Conservation (phyloP, 129 eudicot species). For the Rutidosis leptorrhynchoides region DNA sequence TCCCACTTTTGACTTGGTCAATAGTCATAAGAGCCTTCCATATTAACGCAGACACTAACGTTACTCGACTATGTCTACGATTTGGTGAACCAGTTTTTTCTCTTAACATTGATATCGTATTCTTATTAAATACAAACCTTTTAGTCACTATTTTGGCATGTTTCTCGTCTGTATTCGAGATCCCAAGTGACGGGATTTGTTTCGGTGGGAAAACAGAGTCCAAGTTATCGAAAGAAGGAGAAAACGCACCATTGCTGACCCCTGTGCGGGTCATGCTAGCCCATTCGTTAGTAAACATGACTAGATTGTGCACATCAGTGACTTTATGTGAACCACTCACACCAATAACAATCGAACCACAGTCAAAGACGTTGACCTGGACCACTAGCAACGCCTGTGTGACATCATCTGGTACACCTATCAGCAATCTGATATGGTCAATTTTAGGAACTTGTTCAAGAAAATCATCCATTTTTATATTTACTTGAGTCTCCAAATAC, state of each 20-base stretch:
- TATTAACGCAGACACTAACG: conserved; percentile 26
- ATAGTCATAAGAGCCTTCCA: conserved; percentile 29
- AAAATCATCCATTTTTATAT: conserved; percentile 27
- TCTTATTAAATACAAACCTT: conserved; percentile 24
- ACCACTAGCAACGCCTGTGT: conserved; percentile 27
- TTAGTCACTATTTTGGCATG: conserved; percentile 6
- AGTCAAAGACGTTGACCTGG: conserved; percentile 42
- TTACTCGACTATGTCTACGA: conserved; percentile 25
- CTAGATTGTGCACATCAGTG: conserved; percentile 33
- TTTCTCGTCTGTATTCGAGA: not conserved
- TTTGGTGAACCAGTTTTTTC: conserved; percentile 13
- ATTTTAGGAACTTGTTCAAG: conserved; percentile 15
- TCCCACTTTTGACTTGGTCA: conserved; percentile 20
- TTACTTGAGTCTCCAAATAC: conserved; percentile 35
- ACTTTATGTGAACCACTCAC: conserved; percentile 43
- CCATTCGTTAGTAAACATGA: conserved; percentile 36
- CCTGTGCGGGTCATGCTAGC: conserved; percentile 23
- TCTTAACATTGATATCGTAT: conserved; percentile 25
- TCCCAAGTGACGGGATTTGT: not conserved
- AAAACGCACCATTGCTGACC: not conserved
- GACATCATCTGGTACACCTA: conserved; percentile 12
- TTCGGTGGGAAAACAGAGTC: conserved; percentile 22
- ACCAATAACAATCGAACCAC: conserved; percentile 49
- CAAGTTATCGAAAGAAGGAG: conserved; percentile 24
- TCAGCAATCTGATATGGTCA: conserved; percentile 28